Conservation (phyloP, 1,139 yeast species). For the Williopsis jadinii region DNA sequence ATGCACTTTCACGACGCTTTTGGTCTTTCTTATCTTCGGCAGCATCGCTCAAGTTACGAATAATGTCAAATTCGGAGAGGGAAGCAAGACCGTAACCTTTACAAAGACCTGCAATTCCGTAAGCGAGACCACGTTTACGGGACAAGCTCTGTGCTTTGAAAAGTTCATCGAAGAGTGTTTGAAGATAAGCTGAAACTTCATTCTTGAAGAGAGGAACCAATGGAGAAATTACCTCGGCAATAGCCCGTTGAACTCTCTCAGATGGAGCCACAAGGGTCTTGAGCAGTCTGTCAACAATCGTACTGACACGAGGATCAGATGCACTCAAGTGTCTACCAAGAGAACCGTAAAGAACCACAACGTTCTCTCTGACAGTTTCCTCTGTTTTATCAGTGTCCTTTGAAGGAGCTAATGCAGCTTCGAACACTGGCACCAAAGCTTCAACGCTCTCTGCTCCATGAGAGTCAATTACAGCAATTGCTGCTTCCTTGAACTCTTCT, state of each 20-base stretch:
- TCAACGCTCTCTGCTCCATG: slow-evolving; percentile 67
- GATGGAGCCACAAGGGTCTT: slow-evolving; percentile 80
- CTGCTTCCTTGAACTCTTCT: slow-evolving; percentile 86
- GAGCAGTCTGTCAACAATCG: slow-evolving; percentile 63
- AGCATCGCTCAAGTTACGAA: slow-evolving; percentile 73
- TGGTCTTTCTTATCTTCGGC: slow-evolving; percentile 80
- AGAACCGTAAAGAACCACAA: slow-evolving; percentile 81
- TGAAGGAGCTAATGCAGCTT: slow-evolving; percentile 38
- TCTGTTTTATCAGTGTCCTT: slow-evolving; percentile 42
- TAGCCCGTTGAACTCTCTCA: slow-evolving; percentile 82
- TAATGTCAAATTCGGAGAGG: slow-evolving; percentile 66
- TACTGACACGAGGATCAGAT: slow-evolving; percentile 55
- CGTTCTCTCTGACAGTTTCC: slow-evolving; percentile 68
- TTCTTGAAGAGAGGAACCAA: slow-evolving; percentile 54
- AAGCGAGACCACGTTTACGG: slow-evolving; percentile 87
- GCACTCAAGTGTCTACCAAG: slow-evolving; percentile 72
- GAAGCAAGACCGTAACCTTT: slow-evolving; percentile 84
- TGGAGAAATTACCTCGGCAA: slow-evolving; percentile 80
- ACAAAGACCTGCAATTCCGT: slow-evolving; percentile 89
- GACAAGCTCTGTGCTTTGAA: slow-evolving; percentile 45
- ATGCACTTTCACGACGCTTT: slow-evolving; percentile 78
- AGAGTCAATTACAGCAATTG: slow-evolving; percentile 55
- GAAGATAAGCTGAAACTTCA: slow-evolving; percentile 47
- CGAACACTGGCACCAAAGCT: slow-evolving; percentile 70
- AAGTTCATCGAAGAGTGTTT: slow-evolving; percentile 50